Percentiles rank a stretch among this genome's conserved stretches.
Conservation (phyloP, 345 rosid genomes). For the Euclidium syriacum region DNA sequence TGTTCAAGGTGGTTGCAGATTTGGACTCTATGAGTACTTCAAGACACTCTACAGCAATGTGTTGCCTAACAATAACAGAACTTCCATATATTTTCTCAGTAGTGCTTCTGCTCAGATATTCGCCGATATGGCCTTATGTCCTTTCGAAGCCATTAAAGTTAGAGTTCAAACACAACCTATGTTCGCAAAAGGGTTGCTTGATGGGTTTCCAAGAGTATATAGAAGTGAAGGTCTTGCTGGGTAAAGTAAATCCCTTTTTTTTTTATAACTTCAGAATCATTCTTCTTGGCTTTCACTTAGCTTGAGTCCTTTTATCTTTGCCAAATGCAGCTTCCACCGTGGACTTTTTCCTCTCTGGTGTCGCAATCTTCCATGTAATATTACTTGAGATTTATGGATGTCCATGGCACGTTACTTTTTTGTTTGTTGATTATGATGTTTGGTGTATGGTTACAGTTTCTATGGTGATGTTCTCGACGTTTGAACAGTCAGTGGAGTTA, state of each 20-base stretch:
- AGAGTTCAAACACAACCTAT: constrained; percentile 53
- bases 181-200: constrained; percentile 54
- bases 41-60: constrained; percentile 46
- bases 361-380: constrained; percentile 36
- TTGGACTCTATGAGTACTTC: constrained; percentile 54
- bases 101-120: constrained; percentile 65
- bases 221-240: constrained; percentile 51
- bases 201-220: constrained; percentile 54
- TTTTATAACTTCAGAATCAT: not conserved
- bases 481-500: constrained; percentile 65
- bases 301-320: constrained; percentile 14
- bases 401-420: not conserved
- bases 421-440: not conserved
- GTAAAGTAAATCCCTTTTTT: constrained; percentile 27
- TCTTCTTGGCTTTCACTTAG: not conserved
- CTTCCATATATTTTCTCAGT: constrained; percentile 52
- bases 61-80: constrained; percentile 36
- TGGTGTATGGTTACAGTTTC: constrained; percentile 43
- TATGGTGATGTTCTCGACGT: constrained; percentile 68
- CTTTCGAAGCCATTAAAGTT: constrained; percentile 62
- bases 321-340: constrained; percentile 30
- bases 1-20: constrained; percentile 62
- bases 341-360: constrained; percentile 38
- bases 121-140: constrained; percentile 53
- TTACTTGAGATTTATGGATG: not conserved